Evolutionary conservation across 176 grass and related monocot genomes (phyloP).

Genomic region (Zea mays): Zm-B73-REFERENCE-NAM-5.0 NC_050096.1:39862501-39863000

Average conservation of each 20-base stretch:
- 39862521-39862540: constrained; percentile 77
- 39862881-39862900: constrained; percentile 63
- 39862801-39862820: constrained; percentile 67
- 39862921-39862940: constrained; percentile 70
- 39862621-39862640: constrained; percentile 63
- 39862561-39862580: constrained; percentile 40
- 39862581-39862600: constrained; percentile 59
- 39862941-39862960: constrained; percentile 70
- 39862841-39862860: constrained; percentile 59
- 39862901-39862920: constrained; percentile 65
- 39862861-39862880: constrained; percentile 63
- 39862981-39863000: constrained; percentile 71
- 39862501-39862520: constrained; percentile 68
- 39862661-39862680: constrained; percentile 38
- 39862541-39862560: constrained; percentile 54
- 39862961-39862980: constrained; percentile 50
- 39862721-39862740: constrained; percentile 56
- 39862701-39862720: constrained; percentile 62
- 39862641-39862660: constrained; percentile 48
- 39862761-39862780: constrained; percentile 57
- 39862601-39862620: constrained; percentile 47
- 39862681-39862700: constrained; percentile 58
- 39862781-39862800: constrained; percentile 28
- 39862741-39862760: constrained; percentile 57
- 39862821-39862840: constrained; percentile 71